Evolutionary conservation across 2,329 filamentous ascomycete genomes (phyloP).

Genomic region (Parasarocladium wereldwijsianum): DNA sequence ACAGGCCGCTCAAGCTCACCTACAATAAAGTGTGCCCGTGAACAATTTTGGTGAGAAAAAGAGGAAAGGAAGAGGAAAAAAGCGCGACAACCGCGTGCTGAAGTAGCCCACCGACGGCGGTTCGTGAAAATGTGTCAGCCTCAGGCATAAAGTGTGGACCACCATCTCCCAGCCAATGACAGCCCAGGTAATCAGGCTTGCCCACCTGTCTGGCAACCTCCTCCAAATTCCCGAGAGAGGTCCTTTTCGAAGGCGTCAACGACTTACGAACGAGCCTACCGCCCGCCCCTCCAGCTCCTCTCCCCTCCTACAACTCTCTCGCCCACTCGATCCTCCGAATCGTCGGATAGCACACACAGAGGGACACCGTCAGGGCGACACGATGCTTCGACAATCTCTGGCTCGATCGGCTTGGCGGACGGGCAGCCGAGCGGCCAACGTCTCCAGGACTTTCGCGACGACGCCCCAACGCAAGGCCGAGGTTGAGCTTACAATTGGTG

Average conservation of each 20-base stretch:
- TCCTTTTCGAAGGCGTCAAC: conserved; percentile 24
- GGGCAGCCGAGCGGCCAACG: conserved; percentile 40
- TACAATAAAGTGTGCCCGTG: conserved; percentile 58
- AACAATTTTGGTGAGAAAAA: conserved; percentile 43
- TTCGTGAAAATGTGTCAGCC: conserved; percentile 11
- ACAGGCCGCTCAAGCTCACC: conserved; percentile 42
- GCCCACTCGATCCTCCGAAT: conserved; percentile 3
- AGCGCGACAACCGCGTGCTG: too few relatives aligned
- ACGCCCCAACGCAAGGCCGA: conserved; percentile 69
- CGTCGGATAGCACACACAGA: too few relatives aligned
- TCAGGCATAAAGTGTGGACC: conserved; percentile 18
- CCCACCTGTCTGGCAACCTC: conserved; percentile 23
- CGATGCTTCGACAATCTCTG: conserved; percentile 55
- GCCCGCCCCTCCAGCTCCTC: conserved; percentile 13
- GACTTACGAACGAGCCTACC: conserved; percentile 14
- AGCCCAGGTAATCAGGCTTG: conserved; percentile 17
- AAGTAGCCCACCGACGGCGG: too few relatives aligned
- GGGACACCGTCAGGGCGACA: conserved; percentile 45
- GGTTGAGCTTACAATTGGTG: conserved; percentile 93
- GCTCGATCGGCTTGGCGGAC: conserved; percentile 55
- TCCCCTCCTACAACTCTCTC: conserved; percentile 1
- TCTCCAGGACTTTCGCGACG: conserved; percentile 68
- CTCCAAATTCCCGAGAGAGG: conserved; percentile 17
- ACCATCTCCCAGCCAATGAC: conserved; percentile 22
- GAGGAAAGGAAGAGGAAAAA: conserved; percentile 18